Evolutionary conservation across 163 green algal species (phyloP), one percentile per base, ranked within the genome.

Genomic region (Chloromonas sp.): DNA sequence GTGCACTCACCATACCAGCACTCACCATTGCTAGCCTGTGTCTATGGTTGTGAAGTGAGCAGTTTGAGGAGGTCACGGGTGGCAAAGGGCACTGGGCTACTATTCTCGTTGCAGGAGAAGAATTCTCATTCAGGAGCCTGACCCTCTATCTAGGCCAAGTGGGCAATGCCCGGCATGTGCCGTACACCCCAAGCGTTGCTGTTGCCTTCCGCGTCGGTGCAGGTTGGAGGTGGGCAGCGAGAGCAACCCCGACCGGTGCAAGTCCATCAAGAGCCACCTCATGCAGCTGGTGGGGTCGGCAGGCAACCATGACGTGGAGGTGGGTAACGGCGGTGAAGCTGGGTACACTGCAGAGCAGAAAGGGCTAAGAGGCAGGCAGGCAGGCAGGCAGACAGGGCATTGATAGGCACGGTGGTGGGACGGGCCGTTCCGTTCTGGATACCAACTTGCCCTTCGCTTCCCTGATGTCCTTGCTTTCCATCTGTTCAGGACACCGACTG

Each of bases 191-290:
- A 36, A 36, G 36, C 36, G 36, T 15, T 74, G 66, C 5, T 74
- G 66, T 74, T 74, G 66, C 66, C 5, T 74, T 5, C 11, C 3
- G 58, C 14, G 58, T n/a, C 13, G 3, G 2, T 79, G 3, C 70
- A 84, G 81, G 57, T 57, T 97, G 70, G 92, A 97, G 77, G 94
- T 96, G 60, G 95, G 92, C 84, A 98, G 90, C 57, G 95, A 98
- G 88, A 94, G 88, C 0, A 78, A 81, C 1, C 79, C 95, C 71
- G 95, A 98, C 90, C 87, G 89, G 83, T 92, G 87, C 92, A 98
- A 98, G 90, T 89, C 82, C 71, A 92, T 97, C 86, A 98, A 97
- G 89, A 93, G 85, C 1, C 89, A 93, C 86, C 85, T 98, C 58
- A 95, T 97, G 91, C 57, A 84, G 3, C 85, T 98, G 58, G 93